phyloP scores from a whole-genome alignment of 225 moss, liverwort and hornwort species.

The Neckera pumila region DNA sequence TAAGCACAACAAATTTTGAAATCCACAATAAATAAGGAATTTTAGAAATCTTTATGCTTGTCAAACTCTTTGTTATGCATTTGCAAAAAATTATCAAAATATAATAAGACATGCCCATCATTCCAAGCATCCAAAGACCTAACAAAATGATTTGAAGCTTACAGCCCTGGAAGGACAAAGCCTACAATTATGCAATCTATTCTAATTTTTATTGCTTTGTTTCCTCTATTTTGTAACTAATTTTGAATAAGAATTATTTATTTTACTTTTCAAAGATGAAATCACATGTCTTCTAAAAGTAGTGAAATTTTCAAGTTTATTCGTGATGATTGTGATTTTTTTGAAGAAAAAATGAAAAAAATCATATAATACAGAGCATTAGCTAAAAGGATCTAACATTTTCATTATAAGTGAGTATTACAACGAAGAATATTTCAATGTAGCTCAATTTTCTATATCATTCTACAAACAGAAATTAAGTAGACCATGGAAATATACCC shows the following conservation, averaged over 20 bases:
- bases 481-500: too few species aligned
- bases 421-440: too few species aligned
- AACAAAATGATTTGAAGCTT: rapidly evolving
- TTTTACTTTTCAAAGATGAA: background rate
- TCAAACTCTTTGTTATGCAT: background rate
- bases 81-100: background rate
- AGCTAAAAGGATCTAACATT: too few species aligned
- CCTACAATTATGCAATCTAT: background rate
- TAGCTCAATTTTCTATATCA: background rate
- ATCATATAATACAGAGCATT: background rate
- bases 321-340: background rate
- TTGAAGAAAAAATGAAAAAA: rapidly evolving
- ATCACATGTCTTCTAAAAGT: rapidly evolving
- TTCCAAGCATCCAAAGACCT: background rate
- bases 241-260: background rate
- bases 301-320: background rate
- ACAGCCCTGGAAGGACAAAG: background rate
- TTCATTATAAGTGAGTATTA: background rate
- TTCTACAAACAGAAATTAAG: background rate
- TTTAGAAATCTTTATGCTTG: background rate
- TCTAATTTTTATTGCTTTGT: background rate
- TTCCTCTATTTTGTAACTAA: background rate
- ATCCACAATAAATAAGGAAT: background rate
- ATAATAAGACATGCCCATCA: too few species aligned
- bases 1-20: background rate